phyloP scores from a whole-genome alignment of 2,329 filamentous ascomycete species.

The Emergomyces pasteurianus region DNA sequence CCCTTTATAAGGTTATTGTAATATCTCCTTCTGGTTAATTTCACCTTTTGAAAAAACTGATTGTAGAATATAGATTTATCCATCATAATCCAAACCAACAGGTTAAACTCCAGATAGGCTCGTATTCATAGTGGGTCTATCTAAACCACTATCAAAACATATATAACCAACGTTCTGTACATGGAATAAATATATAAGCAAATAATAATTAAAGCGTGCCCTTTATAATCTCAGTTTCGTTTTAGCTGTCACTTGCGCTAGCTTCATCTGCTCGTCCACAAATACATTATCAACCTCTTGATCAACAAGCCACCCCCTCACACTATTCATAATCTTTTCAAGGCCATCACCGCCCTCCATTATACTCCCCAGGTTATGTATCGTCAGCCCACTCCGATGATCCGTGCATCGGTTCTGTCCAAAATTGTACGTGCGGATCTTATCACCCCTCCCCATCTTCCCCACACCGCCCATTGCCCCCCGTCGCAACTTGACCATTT shows the following conservation, averaged over 20 bases:
- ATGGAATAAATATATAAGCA: neutral
- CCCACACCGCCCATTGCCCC: constrained; percentile 66
- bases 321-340: constrained; percentile 65
- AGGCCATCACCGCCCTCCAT: constrained; percentile 62
- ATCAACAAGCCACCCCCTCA: constrained; percentile 61
- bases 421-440: constrained; percentile 85
- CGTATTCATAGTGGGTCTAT: neutral
- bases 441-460: constrained; percentile 79
- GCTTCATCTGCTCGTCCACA: constrained; percentile 46
- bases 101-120: neutral
- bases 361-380: constrained; percentile 71
- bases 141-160: neutral
- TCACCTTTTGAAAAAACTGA: neutral
- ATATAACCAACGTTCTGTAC: neutral
- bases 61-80: neutral
- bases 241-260: constrained; percentile 5
- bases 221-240: neutral
- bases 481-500: constrained; percentile 60
- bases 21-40: neutral
- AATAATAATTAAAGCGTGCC: neutral
- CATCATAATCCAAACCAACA: neutral
- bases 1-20: too few relatives aligned
- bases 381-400: constrained; percentile 67
- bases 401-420: constrained; percentile 73
- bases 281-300: constrained; percentile 62